Evolutionary conservation across 495 filamentous ascomycete genomes (phyloP).

Genomic region (Aspergillus heteromorphus): DNA sequence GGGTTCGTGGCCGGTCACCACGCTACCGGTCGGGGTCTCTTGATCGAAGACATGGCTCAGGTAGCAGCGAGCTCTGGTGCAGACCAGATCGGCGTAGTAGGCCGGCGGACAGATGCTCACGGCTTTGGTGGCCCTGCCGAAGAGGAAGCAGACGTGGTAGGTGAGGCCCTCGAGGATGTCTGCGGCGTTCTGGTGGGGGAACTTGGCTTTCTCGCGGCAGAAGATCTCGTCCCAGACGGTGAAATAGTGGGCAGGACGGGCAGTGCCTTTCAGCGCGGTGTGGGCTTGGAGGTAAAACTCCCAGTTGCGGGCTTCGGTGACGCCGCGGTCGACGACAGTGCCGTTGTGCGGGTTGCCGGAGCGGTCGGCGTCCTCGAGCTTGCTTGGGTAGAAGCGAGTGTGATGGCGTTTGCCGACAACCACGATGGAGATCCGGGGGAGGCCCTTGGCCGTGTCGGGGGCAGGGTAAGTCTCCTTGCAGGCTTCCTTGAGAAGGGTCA

Average conservation of each 20-base stretch:
- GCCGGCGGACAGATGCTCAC: conserved; percentile 76
- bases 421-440: conserved; percentile 49
- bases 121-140: conserved; percentile 72
- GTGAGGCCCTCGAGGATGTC: conserved; percentile 61
- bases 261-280: conserved; percentile 78
- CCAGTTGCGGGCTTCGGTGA: conserved; percentile 69
- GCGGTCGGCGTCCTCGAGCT: conserved; percentile 42
- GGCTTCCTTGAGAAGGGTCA: conserved; percentile 51
- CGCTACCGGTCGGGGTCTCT: conserved; percentile 20
- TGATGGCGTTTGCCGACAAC: conserved; percentile 81
- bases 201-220: conserved; percentile 26
- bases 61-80: conserved; percentile 64
- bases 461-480: conserved; percentile 54
- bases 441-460: conserved; percentile 26
- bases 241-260: conserved; percentile 71
- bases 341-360: conserved; percentile 65
- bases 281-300: conserved; percentile 89
- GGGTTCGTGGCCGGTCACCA: conserved; percentile 13
- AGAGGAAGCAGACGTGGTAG: conserved; percentile 73
- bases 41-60: conserved; percentile 13
- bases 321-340: conserved; percentile 80
- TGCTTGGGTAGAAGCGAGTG: conserved; percentile 74
- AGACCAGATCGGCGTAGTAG: conserved; percentile 77
- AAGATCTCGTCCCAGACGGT: conserved; percentile 74
- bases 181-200: conserved; percentile 38